Evolutionary conservation across 2,329 filamentous ascomycete genomes (phyloP), one percentile per base, ranked within the genome.

Genomic region (Geoglossum cookeanum): DNA sequence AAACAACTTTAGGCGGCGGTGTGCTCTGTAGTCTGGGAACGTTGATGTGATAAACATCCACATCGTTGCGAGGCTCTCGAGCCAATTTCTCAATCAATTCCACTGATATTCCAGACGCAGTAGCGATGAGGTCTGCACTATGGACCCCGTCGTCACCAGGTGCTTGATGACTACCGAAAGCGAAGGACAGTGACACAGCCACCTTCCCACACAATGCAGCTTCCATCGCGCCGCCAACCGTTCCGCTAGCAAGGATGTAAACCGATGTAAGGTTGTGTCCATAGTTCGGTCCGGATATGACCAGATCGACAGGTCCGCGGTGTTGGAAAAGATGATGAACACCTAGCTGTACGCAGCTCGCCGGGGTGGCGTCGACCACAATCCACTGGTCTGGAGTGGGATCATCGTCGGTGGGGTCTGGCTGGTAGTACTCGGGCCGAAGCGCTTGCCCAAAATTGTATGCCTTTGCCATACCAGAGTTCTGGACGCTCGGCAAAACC

Each of bases 191-290:
- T 3, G 44, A 7, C 8, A 48, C n/a, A 7, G 44, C 44, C 7
- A 68, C 69, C 44, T 68, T 64, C 29, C 72, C 72, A 59, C 73
- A 75, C 0, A 74, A 70, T 0, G 72, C 69, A 0, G 72, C 74
- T 60, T 76, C 74, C 59, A 76, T 68, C 8, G 74, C 74, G 9
- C 73, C 74, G 22, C 74, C 74, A 11, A 76, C 66, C 2, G 74
- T 76, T 1, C 74, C 74, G 1, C 69, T 72, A 2, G 68, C 71
- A n/a, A 76, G 67, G 3, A 70, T 69, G 61, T 75, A 76, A 48
- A 75, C 70, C 5, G 74, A 73, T 1, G 73, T 74, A 29, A 71
- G 74, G 63, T 76, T 76, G 45, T 74, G 65, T 22, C 73, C 73
- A 59, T 74, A 75, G 63, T 76, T 76, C 1, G 74, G 74, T 0